A percentile compares a stretch with the other conserved stretches of the same genome.
These are phyloP conservation scores for Geranium incanum DNA, from an alignment of 441 rosid genomes.

Conservation along the genomic window DNA sequence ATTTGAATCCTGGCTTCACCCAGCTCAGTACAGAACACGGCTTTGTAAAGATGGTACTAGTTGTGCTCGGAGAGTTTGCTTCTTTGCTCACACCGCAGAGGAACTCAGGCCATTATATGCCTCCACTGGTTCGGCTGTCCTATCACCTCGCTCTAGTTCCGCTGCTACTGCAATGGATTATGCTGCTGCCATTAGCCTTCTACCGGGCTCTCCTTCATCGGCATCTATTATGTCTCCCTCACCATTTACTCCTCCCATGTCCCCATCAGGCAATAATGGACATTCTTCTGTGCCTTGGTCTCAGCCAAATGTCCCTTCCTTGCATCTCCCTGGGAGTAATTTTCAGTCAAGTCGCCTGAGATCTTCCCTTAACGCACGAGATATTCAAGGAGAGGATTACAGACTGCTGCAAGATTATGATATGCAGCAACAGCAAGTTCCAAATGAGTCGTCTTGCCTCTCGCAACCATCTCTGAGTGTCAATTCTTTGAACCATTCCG, in stretches of 20 bases:
- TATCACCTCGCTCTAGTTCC: conserved; percentile 52
- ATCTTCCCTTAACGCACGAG: conserved; percentile 57
- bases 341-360: conserved; percentile 59
- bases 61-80: conserved; percentile 65
- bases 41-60: conserved; percentile 61
- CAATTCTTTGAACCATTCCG: conserved; percentile 50
- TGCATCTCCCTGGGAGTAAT: conserved; percentile 60
- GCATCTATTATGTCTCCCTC: conserved; percentile 55
- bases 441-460: conserved; percentile 38
- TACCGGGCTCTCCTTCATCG: conserved; percentile 57
- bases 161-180: conserved; percentile 54
- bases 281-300: conserved; percentile 58
- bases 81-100: conserved; percentile 64
- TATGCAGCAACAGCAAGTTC: conserved; percentile 52
- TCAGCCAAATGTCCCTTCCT: conserved; percentile 58
- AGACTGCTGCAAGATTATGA: conserved; percentile 47
- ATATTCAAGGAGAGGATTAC: conserved; percentile 45
- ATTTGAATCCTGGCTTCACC: conserved; percentile 66
- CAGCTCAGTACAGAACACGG: conserved; percentile 65
- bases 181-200: conserved; percentile 52
- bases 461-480: conserved; percentile 32
- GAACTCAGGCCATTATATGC: conserved; percentile 61
- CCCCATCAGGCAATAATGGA: conserved; percentile 59
- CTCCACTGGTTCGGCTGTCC: conserved; percentile 67
- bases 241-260: conserved; percentile 58